phyloP scores from a whole-genome alignment of 202 grass and related monocot genomes.

The Digitaria exilis region DNA sequence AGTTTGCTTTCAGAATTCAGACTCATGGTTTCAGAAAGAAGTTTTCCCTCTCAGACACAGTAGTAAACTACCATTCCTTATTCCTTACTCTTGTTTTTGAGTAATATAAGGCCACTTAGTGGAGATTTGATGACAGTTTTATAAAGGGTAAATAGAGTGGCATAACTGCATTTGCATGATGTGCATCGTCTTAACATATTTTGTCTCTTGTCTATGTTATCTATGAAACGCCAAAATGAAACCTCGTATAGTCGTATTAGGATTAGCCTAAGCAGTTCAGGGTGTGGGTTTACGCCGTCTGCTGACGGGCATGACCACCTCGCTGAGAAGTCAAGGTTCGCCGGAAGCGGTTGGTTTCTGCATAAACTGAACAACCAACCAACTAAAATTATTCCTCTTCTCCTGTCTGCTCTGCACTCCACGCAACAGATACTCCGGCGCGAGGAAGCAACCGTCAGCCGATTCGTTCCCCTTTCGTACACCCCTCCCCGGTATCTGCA shows the following conservation, averaged over 20 bases:
- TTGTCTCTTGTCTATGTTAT: too few relatives aligned
- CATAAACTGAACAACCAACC: neutral
- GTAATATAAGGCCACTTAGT: too few relatives aligned
- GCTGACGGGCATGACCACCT: neutral
- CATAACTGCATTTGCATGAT: too few relatives aligned
- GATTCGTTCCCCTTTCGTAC: conserved; percentile 36
- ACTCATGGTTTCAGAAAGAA: neutral
- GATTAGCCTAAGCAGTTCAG: too few relatives aligned
- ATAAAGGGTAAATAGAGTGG: too few relatives aligned
- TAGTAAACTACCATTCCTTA: too few relatives aligned
- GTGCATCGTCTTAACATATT: too few relatives aligned
- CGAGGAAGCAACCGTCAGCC: conserved; percentile 13
- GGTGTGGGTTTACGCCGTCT: neutral
- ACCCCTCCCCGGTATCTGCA: neutral
- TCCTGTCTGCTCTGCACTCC: conserved; percentile 30
- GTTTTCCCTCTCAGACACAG: too few relatives aligned
- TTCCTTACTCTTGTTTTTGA: too few relatives aligned
- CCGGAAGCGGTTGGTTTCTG: neutral
- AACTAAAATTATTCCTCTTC: neutral
- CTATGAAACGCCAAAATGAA: too few relatives aligned
- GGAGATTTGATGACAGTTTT: too few relatives aligned
- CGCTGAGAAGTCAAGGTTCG: neutral
- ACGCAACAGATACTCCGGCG: conserved; percentile 45
- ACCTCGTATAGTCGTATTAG: too few relatives aligned
- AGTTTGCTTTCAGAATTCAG: neutral